Evolutionary conservation across 352 stramenopile genomes (phyloP).

Genomic region (Globisporangium iwayamae): DNA sequence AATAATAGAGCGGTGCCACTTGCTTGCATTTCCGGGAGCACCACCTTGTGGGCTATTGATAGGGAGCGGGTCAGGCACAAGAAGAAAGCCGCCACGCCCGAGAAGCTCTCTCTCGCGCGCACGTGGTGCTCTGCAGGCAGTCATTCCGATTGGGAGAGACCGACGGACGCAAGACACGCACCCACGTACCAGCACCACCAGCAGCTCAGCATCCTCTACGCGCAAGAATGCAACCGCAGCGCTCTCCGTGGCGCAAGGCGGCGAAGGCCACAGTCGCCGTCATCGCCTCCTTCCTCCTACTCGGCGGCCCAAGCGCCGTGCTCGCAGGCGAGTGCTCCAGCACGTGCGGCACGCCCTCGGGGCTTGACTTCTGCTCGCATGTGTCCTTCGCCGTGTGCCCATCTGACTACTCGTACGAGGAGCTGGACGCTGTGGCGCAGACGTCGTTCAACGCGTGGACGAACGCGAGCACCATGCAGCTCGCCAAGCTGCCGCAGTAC

Average conservation of each 20-base stretch:
- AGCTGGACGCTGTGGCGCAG: constrained; percentile 45
- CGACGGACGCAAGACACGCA: not conserved
- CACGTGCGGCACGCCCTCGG: constrained; percentile 69
- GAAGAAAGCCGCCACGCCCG: not conserved
- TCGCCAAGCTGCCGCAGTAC: constrained; percentile 54
- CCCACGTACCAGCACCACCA: not conserved
- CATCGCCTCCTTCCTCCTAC: not conserved
- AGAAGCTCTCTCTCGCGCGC: not conserved
- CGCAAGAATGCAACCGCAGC: constrained; percentile 1
- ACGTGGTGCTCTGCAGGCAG: not conserved
- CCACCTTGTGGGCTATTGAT: constrained; percentile 2
- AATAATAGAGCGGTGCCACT: constrained; percentile 4
- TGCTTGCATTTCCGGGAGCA: constrained; percentile 1
- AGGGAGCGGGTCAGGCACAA: not conserved
- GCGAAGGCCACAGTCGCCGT: not conserved
- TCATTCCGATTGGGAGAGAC: constrained; percentile 4
- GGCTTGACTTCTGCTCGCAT: constrained; percentile 74
- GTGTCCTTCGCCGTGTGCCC: constrained; percentile 72
- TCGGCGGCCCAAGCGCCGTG: not conserved
- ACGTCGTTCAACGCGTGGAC: constrained; percentile 46
- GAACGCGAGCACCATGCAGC: constrained; percentile 36
- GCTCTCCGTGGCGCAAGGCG: constrained; percentile 11
- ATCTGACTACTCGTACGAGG: constrained; percentile 52
- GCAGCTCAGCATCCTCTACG: not conserved
- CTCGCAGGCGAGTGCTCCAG: constrained; percentile 46